Evolutionary conservation across 805 yeast species (phyloP).

Genomic region (Suhomyces faveliae): DNA sequence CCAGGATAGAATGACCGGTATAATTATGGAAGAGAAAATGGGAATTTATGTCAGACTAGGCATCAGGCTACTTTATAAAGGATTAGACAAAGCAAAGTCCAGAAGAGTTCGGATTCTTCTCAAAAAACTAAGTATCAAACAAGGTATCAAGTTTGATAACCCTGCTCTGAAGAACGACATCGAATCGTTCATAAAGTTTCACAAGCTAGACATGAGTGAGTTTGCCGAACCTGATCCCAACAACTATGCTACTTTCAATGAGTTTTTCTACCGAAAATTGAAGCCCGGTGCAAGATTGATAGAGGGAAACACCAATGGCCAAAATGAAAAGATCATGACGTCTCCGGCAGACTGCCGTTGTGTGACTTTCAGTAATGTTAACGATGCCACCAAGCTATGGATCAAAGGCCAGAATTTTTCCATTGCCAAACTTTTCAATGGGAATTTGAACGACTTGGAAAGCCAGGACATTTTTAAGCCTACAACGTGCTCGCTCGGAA

Average conservation of each 20-base stretch:
- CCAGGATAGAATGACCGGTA: constrained; percentile 87
- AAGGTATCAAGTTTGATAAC: constrained; percentile 80
- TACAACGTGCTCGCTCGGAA: constrained; percentile 59
- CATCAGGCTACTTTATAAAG: constrained; percentile 76
- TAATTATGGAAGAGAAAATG: constrained; percentile 91
- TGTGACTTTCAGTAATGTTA: constrained; percentile 60
- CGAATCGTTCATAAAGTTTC: constrained; percentile 75
- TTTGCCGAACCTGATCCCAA: constrained; percentile 50
- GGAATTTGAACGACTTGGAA: constrained; percentile 44
- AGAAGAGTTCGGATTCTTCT: constrained; percentile 61
- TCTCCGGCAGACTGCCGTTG: constrained; percentile 91
- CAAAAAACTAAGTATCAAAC: constrained; percentile 66
- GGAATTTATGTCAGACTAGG: constrained; percentile 85
- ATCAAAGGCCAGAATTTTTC: constrained; percentile 82
- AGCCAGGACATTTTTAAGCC: constrained; percentile 31
- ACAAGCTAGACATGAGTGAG: constrained; percentile 72
- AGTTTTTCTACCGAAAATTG: constrained; percentile 80
- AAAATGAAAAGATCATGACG: constrained; percentile 49
- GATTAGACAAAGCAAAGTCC: constrained; percentile 60
- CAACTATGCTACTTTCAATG: constrained; percentile 72
- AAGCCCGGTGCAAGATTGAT: constrained; percentile 68
- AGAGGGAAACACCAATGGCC: constrained; percentile 45
- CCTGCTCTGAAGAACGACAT: constrained; percentile 67
- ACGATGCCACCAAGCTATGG: constrained; percentile 75
- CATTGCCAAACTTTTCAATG: constrained; percentile 56